A percentile compares a stretch with the other conserved stretches of the same genome.
These are phyloP conservation scores for Neocatenulostroma microsporum DNA, from an alignment of 2,329 filamentous ascomycete species.

Conservation along the genomic window DNA sequence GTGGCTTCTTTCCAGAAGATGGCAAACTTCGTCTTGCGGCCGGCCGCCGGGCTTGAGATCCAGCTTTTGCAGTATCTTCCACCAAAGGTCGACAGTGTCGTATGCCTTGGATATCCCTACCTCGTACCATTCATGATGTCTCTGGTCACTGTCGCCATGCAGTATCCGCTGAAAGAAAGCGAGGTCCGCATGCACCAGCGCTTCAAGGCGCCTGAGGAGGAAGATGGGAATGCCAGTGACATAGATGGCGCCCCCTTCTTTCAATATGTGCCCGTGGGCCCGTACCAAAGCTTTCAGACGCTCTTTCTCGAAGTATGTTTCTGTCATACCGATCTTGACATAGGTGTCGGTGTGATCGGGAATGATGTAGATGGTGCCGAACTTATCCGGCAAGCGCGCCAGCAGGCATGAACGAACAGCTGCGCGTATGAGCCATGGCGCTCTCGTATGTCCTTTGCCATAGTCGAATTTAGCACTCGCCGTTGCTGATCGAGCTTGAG, in stretches of 20 bases:
- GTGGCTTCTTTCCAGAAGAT: no score
- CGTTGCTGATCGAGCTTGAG: background rate
- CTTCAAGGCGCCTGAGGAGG: background rate
- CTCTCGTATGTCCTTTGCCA: background rate
- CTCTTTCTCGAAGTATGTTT: no score
- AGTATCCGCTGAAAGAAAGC: conserved; percentile 3
- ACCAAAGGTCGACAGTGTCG: conserved; percentile 3
- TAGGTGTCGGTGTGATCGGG: background rate
- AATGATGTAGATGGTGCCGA: conserved; percentile 1
- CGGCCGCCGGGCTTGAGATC: conserved; percentile 3
- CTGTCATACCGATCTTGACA: conserved; percentile 4
- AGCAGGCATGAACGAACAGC: background rate
- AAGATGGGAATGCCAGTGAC: background rate
- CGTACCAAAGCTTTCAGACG: no score
- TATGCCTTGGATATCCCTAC: background rate
- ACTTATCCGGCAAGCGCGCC: background rate
- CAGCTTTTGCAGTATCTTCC: background rate
- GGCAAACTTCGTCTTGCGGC: no score
- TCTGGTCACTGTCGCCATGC: background rate
- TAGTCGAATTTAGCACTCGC: background rate
- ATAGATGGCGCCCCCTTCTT: no score
- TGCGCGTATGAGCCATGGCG: background rate
- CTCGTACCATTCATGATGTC: conserved; percentile 4
- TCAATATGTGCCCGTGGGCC: no score
- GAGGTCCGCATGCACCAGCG: conserved; percentile 5